Base-by-base conservation (phyloP, 768 basidiomycete species). In the Mrakia gelida region DNA sequence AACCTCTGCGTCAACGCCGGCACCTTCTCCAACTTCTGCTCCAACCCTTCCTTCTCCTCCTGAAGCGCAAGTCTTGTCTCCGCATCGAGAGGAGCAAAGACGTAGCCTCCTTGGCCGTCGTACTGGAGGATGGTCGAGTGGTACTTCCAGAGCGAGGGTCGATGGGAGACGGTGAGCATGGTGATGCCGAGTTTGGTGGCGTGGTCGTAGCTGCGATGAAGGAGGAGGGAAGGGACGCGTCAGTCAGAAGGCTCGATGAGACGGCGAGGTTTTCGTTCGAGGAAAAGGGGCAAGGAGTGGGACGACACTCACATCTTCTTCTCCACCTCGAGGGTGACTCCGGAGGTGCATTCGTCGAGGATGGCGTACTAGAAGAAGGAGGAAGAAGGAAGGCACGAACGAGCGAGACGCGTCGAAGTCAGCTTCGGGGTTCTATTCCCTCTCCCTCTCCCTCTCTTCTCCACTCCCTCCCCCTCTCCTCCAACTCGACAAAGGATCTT, bases 261-360 rank as follows among this genome's bases (percentile, higher is more conserved):
- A 43, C 49, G n/a, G n/a, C n/a, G 49, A 52, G 3, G 11, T 45
- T 23, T 26, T 38, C 26, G n/a, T 38, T 8, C 13, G 49, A 45
- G 7, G 56, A 15, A 67, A 34, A 15, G 23, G 56, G 52, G 30
- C 34, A 0, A 18, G 3, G 23, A 3, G 30, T 21, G 16, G 13
- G 26, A 73, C n/a, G n/a, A n/a, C n/a, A n/a, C 92, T 90, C 96
- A 98, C 94, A 98, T 95, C 85, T 88, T 86, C 72, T 92, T 93
- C 85, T 98, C 96, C 84, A 95, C 91, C 73, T 95, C 93, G 7
- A 91, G 88, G 4, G 95, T 95, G 11, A 99, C 95, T 5, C 95
- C 90, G 26, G 92, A 94, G 5, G 96, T 98, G 74, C 95, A 95
- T 83, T 99, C 96, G 81, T 99, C 96, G 70, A 98, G 87, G 77